Evolutionary conservation across 2,329 filamentous ascomycete species (phyloP).

Genomic region (Colletotrichum endophyticum): DNA sequence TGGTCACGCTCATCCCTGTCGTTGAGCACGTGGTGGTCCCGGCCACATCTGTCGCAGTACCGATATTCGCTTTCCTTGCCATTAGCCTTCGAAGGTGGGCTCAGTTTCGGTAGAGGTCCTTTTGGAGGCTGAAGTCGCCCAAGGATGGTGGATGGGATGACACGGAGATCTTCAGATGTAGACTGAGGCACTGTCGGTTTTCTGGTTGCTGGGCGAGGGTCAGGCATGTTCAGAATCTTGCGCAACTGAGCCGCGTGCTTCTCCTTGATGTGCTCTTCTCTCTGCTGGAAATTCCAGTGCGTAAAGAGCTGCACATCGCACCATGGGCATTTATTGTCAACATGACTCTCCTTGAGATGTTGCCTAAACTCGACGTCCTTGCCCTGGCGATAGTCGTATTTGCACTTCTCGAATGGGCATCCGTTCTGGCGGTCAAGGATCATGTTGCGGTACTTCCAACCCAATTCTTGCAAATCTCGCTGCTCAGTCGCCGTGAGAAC

Average conservation of each 20-base stretch:
- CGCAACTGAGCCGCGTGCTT: slow-evolving; percentile 31
- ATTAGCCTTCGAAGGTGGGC: slow-evolving; percentile 10
- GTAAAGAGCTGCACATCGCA: slow-evolving; percentile 35
- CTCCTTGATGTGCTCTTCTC: slow-evolving; percentile 30
- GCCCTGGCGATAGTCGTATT: slow-evolving; percentile 33
- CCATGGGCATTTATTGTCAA: slow-evolving; percentile 37
- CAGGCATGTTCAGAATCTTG: not conserved
- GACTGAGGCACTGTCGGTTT: not conserved
- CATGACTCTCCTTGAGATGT: slow-evolving; percentile 41
- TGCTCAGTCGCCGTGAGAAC: slow-evolving; percentile 47
- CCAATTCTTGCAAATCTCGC: slow-evolving; percentile 37
- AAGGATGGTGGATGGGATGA: not conserved
- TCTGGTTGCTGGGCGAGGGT: not conserved
- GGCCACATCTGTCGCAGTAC: slow-evolving; percentile 28
- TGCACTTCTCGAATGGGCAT: slow-evolving; percentile 45
- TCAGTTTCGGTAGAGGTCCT: slow-evolving; percentile 2
- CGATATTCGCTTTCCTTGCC: slow-evolving; percentile 19
- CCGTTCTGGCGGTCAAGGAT: slow-evolving; percentile 35
- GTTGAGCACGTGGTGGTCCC: slow-evolving; percentile 22
- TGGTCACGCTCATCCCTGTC: slow-evolving; percentile 19
- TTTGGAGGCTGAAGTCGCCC: not conserved
- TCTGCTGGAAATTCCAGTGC: slow-evolving; percentile 31
- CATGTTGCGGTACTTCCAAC: slow-evolving; percentile 37
- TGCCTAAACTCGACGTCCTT: slow-evolving; percentile 33
- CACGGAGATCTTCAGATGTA: not conserved